Evolutionary conservation across 495 filamentous ascomycete species (phyloP), one percentile per base, ranked within the genome.

Genomic region (Sporormia fimetaria): DNA sequence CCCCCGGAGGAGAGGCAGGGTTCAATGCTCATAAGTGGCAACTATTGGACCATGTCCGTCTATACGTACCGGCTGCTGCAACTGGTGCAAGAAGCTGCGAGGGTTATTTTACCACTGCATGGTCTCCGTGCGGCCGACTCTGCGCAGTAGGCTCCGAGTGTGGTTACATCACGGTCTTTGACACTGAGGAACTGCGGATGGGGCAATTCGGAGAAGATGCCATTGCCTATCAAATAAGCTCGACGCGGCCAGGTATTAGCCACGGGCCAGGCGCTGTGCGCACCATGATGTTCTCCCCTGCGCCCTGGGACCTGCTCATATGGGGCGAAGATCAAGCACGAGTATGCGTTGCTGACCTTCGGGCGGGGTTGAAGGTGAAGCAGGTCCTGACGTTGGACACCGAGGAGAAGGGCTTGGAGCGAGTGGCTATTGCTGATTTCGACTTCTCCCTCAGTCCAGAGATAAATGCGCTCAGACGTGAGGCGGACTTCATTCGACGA

Each of bases 291-390:
- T 98, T 98, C 57, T 80, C 83, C 0, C 87, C 90, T 2, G 83
- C 81, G 14, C 84, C 87, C 7, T 83, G 78, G 73, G 88, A 98
- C 58, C 72, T 98, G 11, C 68, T 98, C 23, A 81, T 92, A 17
- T 95, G 88, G 87, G 75, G 86, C 15, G 90, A 98, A 62, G 80
- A 93, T 46, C 79, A 78, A 44, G 87, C 84, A 6, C 72, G 81
- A 48, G 71, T 88, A 23, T 87, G 86, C 8, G 67, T 96, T 31
- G 81, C 81, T 2, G 90, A 98, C 64, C 63, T 87, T 16, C 79
- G 90, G 16, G 76, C 74, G 42, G 75, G 77, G 15, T 85, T 93
- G 45, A 61, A 68, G 16, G 76, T 77, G 20, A 75, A 83, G 22
- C 90, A 98, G 57, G 71, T 82, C 18, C 58, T 94, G 6, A 52